Conservation (phyloP, 2,329 filamentous ascomycete genomes). For the Didymella segeticola region DNA sequence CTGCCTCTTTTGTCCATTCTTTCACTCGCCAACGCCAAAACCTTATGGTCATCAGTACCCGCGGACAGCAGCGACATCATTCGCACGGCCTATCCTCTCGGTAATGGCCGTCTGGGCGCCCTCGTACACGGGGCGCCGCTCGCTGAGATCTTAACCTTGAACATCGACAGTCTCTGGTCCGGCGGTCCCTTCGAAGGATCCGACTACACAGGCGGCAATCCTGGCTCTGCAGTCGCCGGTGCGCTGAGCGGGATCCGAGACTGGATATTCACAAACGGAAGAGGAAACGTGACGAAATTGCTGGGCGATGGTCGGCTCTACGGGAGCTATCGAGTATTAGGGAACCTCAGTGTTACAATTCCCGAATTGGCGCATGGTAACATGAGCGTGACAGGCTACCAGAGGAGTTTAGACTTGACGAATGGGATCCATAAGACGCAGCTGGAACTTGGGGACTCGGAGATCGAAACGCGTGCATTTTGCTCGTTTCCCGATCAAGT, state of each 20-base stretch:
- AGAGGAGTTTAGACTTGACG: constrained; percentile 53
- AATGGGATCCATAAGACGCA: constrained; percentile 51
- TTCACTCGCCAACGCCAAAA: constrained; percentile 16
- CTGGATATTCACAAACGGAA: constrained; percentile 58
- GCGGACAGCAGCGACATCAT: constrained; percentile 32
- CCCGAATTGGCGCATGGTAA: constrained; percentile 28
- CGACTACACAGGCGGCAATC: constrained; percentile 58
- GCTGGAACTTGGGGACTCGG: constrained; percentile 37
- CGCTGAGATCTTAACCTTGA: constrained; percentile 54
- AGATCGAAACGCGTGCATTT: constrained; percentile 50
- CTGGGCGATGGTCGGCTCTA: constrained; percentile 51
- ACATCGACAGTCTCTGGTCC: constrained; percentile 59
- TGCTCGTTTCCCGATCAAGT: constrained; percentile 55
- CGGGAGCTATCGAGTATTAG: constrained; percentile 57
- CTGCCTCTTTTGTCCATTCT: background rate
- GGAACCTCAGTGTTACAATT: constrained; percentile 54
- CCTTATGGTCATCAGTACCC: constrained; percentile 27
- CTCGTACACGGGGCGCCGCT: constrained; percentile 55
- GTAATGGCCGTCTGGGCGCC: constrained; percentile 58
- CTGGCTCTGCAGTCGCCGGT: constrained; percentile 41
- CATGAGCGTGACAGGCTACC: constrained; percentile 39
- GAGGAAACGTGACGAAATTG: constrained; percentile 51
- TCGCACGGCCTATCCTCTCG: constrained; percentile 52
- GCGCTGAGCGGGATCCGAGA: constrained; percentile 53
- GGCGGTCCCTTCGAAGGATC: constrained; percentile 57